Evolutionary conservation across 78 protist species (phyloP).

Genomic region (Mastigamoeba balamuthi): DNA sequence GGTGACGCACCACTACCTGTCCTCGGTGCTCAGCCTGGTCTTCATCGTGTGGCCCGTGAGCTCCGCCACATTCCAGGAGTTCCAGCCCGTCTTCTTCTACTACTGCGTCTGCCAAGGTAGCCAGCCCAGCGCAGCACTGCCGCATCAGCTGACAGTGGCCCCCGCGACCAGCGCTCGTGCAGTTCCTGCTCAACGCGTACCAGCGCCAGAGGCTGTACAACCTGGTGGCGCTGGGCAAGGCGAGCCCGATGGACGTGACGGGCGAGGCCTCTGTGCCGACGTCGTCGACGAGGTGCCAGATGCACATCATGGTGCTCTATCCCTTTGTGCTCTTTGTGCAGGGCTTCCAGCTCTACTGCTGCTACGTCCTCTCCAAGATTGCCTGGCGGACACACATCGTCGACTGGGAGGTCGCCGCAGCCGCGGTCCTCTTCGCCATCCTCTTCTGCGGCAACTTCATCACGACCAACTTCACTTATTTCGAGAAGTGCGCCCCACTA

Average conservation of each 20-base stretch:
- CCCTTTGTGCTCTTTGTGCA: background rate
- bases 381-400: background rate
- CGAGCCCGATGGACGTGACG: constrained; percentile 46
- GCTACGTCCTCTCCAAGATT: background rate
- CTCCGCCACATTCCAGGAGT: background rate
- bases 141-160: constrained; percentile 14
- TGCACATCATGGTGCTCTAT: background rate
- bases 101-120: background rate
- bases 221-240: constrained; percentile 47
- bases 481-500: background rate
- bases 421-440: background rate
- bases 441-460: background rate
- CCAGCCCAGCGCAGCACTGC: background rate
- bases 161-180: constrained; percentile 45
- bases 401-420: background rate
- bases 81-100: background rate
- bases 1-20: constrained; percentile 59
- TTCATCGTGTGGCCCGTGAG: background rate
- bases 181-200: constrained; percentile 37
- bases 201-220: constrained; percentile 44
- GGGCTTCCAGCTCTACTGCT: background rate
- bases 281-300: background rate
- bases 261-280: constrained; percentile 35
- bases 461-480: background rate
- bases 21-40: background rate